Evolutionary conservation across 805 yeast species (phyloP).

Genomic region (Helenozyma baotianmanensis): DNA sequence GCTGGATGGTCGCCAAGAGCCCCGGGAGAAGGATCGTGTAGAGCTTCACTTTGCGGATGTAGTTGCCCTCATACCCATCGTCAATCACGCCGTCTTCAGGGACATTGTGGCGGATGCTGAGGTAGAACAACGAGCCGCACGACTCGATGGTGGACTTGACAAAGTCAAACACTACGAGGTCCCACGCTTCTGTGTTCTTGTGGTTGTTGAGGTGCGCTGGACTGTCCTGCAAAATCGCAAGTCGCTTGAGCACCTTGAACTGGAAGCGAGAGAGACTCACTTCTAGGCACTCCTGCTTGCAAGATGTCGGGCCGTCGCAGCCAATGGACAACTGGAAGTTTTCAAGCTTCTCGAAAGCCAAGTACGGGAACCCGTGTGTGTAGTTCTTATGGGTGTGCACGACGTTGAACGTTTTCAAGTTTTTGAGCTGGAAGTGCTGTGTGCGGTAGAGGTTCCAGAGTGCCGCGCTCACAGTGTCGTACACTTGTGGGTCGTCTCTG

Average conservation of each 20-base stretch:
- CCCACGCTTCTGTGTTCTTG: conserved; percentile 49
- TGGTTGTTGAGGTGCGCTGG: conserved; percentile 28
- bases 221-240: conserved; percentile 31
- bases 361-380: conserved; percentile 9
- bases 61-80: conserved; percentile 75
- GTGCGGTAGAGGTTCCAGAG: conserved; percentile 7
- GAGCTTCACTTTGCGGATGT: conserved; percentile 51
- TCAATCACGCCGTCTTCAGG: conserved; percentile 43
- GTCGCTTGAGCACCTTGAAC: conserved; percentile 29
- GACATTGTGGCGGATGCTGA: conserved; percentile 55
- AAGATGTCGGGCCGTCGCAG: conserved; percentile 44
- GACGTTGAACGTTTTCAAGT: conserved; percentile 20
- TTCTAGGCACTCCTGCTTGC: conserved; percentile 38
- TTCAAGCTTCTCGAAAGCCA: conserved; percentile 20
- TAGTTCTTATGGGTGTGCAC: conserved; percentile 18
- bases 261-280: conserved; percentile 32
- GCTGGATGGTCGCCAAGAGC: conserved; percentile 16
- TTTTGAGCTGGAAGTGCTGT: conserved; percentile 10
- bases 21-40: conserved; percentile 47
- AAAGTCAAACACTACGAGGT: conserved; percentile 39
- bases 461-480: conserved; percentile 1
- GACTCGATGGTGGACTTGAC: conserved; percentile 22
- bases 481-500: conserved; percentile 6
- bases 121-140: conserved; percentile 26
- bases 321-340: conserved; percentile 45